Evolutionary conservation across 1,284 basidiomycete genomes (phyloP).

Genomic region (Trichosporon sp.): DNA sequence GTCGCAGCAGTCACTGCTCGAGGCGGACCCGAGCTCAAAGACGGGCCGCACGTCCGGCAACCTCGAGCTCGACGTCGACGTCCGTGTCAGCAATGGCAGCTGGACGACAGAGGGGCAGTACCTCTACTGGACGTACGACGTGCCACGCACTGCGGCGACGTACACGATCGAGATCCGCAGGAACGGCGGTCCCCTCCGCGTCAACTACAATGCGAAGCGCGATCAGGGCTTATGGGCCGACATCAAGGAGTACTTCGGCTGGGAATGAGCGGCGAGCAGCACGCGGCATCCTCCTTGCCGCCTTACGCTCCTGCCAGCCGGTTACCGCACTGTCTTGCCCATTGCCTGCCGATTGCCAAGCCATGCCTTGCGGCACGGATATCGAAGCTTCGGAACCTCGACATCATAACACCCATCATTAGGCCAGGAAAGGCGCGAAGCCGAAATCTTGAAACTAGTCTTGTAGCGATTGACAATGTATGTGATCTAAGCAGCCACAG

Average conservation of each 20-base stretch:
- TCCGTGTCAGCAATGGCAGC: constrained; percentile 66
- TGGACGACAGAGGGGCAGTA: constrained; percentile 70
- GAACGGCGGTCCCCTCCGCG: constrained; percentile 60
- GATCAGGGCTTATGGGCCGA: constrained; percentile 22
- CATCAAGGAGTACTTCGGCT: constrained; percentile 22
- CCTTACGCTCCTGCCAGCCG: too few relatives aligned
- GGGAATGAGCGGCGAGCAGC: neutral
- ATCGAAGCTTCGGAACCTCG: too few relatives aligned
- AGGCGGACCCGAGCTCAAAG: constrained; percentile 22
- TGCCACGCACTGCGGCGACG: constrained; percentile 62
- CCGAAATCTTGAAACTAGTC: neutral
- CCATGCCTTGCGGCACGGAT: too few relatives aligned
- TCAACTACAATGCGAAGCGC: constrained; percentile 16
- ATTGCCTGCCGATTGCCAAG: too few relatives aligned
- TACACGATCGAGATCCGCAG: constrained; percentile 70
- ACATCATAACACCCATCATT: too few relatives aligned
- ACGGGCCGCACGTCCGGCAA: constrained; percentile 11
- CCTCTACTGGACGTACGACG: constrained; percentile 82
- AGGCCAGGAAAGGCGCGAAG: neutral
- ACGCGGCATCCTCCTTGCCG: too few relatives aligned
- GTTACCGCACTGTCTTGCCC: too few relatives aligned
- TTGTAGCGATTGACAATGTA: constrained; percentile 14
- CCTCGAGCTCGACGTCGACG: constrained; percentile 55
- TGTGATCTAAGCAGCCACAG: neutral
- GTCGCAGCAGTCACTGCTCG: constrained; percentile 23